Base-by-base conservation (phyloP, 805 yeast genomes). In the Cyberlindnera americana region DNA sequence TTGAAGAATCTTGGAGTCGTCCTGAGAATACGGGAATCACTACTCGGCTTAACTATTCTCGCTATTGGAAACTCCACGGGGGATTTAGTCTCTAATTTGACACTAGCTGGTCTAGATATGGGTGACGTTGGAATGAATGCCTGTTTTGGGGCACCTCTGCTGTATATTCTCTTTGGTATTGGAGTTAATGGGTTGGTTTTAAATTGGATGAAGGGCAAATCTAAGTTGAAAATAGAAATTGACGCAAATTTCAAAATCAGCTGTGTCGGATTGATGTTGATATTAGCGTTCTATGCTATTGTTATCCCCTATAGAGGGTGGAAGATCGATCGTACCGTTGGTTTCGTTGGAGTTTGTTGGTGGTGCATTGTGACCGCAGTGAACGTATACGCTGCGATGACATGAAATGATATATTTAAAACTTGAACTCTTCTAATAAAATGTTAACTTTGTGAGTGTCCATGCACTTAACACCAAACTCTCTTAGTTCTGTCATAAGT, bases 11-110 rank as follows among this genome's bases (percentile, higher is more conserved):
- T 85, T 41, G 81, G 90, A 0, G 65, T 75, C 1, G 66, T 80
- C 0, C 74, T 77, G 37, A 59, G 75, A 19, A 61, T 91, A 7
- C 77, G 88, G 9, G 93, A 87, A 44, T 88, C 89, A 3, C 72
- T 90, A 11, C 62, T 91, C 19, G 99, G 99, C 0, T 64, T 89
- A 10, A 91, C 98, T 0, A 70, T 91, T 0, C 84, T 91, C 60
- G 96, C 98, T 0, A 64, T 91, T 43, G 98, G 99, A 5, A 93
- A 91, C 59, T 90, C 96, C 1, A 65, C 85, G 6, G 97, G 98
- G 6, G 99, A 91, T 56, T 65, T 90, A 33, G 79, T 90, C 1
- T 83, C 96, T 0, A 88, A 91, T 50, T 59, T 83, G 25, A 83
- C 95, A 0, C 76, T 91, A 19, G 89, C 95, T 0, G 67, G 67